Conservation (phyloP, 1,139 yeast species). For the Scheffersomyces quercinus region DNA sequence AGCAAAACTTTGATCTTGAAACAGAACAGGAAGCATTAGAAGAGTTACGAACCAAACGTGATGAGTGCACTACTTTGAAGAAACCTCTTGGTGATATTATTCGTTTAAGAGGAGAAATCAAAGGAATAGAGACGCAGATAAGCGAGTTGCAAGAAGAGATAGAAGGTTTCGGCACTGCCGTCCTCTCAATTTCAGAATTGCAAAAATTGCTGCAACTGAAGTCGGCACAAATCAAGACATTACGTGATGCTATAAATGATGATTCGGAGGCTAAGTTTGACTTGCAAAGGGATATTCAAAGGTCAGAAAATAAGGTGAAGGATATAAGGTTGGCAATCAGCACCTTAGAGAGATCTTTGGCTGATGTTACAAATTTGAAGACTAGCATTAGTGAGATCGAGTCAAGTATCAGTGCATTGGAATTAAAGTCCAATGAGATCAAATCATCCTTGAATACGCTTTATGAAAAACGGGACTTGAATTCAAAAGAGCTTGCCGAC, state of each 20-base stretch:
- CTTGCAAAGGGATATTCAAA: constrained; percentile 47
- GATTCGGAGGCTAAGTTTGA: constrained; percentile 52
- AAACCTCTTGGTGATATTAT: constrained; percentile 38
- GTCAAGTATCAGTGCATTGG: constrained; percentile 9
- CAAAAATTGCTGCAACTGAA: constrained; percentile 50
- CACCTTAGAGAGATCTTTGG: constrained; percentile 51
- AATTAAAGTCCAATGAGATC: constrained; percentile 6
- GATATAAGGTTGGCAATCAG: constrained; percentile 59
- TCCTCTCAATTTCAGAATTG: constrained; percentile 48
- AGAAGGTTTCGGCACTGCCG: constrained; percentile 29
- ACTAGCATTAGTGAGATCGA: constrained; percentile 11
- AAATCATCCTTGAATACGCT: constrained; percentile 14
- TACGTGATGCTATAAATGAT: constrained; percentile 46
- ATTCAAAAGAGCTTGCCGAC: constrained; percentile 24
- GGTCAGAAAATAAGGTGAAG: constrained; percentile 53
- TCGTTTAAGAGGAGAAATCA: constrained; percentile 38
- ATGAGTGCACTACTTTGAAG: constrained; percentile 15
- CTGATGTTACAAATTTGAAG: constrained; percentile 35
- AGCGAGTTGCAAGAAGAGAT: constrained; percentile 39
- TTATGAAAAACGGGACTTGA: constrained; percentile 7
- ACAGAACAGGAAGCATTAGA: constrained; percentile 12
- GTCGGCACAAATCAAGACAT: constrained; percentile 41
- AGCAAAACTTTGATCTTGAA: constrained; percentile 10
- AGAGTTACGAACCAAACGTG: constrained; percentile 10
- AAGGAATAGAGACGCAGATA: constrained; percentile 31